Conservation (phyloP, 345 rosid species). For the Syzygium oleosum region DNA sequence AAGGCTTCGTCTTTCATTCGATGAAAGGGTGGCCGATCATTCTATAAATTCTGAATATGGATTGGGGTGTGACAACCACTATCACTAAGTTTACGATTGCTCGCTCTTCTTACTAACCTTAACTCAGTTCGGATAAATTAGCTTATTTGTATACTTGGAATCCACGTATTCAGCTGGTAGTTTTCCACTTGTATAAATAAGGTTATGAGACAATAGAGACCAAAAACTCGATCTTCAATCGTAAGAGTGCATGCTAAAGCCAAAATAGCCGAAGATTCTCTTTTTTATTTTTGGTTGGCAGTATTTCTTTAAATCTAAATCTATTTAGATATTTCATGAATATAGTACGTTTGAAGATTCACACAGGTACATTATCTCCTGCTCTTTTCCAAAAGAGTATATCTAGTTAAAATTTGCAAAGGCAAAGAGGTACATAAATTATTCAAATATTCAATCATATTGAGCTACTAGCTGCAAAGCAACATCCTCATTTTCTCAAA, state of each 20-base stretch:
- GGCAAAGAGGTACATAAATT: not conserved
- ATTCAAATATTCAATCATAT: not conserved
- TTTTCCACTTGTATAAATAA: not conserved
- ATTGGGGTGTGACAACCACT: not conserved
- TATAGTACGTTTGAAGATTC: not conserved
- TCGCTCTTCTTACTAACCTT: not conserved
- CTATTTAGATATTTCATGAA: not conserved
- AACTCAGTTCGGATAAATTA: not conserved
- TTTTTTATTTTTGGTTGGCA: not conserved
- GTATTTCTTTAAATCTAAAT: not conserved
- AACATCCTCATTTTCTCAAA: not conserved
- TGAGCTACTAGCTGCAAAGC: not conserved
- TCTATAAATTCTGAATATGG: not conserved
- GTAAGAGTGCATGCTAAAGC: not conserved
- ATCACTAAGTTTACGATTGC: too few relatives aligned
- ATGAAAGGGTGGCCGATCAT: not conserved
- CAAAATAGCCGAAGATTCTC: not conserved
- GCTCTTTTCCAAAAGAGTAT: not conserved
- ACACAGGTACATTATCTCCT: not conserved
- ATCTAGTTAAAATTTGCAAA: not conserved
- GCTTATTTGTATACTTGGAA: not conserved
- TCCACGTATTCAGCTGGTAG: not conserved
- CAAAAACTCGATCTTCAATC: not conserved
- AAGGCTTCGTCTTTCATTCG: not conserved
- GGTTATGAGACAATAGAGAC: not conserved